Conservation (phyloP, 1,284 basidiomycete genomes). For the Microbotryum intermedium region DNA sequence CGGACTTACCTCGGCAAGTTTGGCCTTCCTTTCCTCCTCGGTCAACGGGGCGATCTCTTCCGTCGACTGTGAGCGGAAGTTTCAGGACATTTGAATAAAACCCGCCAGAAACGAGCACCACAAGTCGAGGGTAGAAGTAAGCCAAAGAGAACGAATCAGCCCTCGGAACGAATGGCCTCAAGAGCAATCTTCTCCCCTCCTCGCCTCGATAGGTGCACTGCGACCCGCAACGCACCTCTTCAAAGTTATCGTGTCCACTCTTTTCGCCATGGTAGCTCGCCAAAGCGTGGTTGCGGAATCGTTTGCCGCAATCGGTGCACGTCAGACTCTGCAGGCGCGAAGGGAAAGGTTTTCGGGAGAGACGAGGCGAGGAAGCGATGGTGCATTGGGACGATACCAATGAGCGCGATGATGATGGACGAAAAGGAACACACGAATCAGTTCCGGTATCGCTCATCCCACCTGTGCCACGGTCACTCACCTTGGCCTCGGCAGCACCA, state of each 20-base stretch:
- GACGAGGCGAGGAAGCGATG: too few relatives aligned
- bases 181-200: too few relatives aligned
- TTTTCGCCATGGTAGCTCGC: slow-evolving; percentile 94
- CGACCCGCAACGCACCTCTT: slow-evolving; percentile 1
- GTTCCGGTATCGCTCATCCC: neutral
- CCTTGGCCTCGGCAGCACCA: slow-evolving; percentile 18
- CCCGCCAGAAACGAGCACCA: too few relatives aligned
- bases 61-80: slow-evolving; percentile 51
- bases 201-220: too few relatives aligned
- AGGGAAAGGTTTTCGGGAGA: neutral
- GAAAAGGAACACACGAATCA: too few relatives aligned
- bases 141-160: too few relatives aligned
- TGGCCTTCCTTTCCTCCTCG: slow-evolving; percentile 83
- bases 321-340: slow-evolving; percentile 47
- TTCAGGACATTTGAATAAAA: too few relatives aligned
- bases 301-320: slow-evolving; percentile 71
- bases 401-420: too few relatives aligned
- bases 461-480: neutral
- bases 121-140: too few relatives aligned
- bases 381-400: too few relatives aligned
- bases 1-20: slow-evolving; percentile 54
- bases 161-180: too few relatives aligned
- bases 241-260: slow-evolving; percentile 71
- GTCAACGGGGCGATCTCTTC: slow-evolving; percentile 94
- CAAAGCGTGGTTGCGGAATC: slow-evolving; percentile 76